Evolutionary conservation across 2,329 filamentous ascomycete species (phyloP).

Genomic region (Alternaria ethzedia): DNA sequence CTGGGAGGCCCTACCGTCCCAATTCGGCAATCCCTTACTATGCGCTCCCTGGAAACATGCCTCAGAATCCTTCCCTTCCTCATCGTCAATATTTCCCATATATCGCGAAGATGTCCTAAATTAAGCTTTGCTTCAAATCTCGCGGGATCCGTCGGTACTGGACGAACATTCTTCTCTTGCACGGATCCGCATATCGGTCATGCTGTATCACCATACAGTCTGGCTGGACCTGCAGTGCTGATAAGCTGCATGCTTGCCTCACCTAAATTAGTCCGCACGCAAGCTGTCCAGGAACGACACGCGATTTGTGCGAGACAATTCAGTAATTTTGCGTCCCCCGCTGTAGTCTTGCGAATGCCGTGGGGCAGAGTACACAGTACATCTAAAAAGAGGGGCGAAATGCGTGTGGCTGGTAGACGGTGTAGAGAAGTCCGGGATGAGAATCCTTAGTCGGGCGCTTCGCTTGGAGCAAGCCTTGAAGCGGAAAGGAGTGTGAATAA

Average conservation of each 20-base stretch:
- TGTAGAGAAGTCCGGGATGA: constrained; percentile 35
- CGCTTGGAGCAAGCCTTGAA: constrained; percentile 4
- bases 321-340: constrained; percentile 12
- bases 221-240: not conserved
- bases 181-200: not conserved
- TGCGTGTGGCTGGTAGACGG: constrained; percentile 32
- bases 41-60: not conserved
- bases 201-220: not conserved
- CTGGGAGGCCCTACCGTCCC: not conserved
- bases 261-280: not conserved
- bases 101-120: not conserved
- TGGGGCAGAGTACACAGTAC: not conserved
- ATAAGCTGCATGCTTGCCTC: not conserved
- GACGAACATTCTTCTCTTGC: not conserved
- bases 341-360: constrained; percentile 10
- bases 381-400: constrained; percentile 8
- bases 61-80: not conserved
- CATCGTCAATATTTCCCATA: not conserved
- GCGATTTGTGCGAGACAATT: constrained; percentile 13
- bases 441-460: constrained; percentile 41
- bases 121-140: not conserved
- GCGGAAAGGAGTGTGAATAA: constrained; percentile 23
- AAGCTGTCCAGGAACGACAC: constrained; percentile 2
- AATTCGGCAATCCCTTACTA: not conserved
- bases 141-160: not conserved